phyloP scores from a whole-genome alignment of 2,329 filamentous ascomycete genomes.

The Aspergillus unguis region DNA sequence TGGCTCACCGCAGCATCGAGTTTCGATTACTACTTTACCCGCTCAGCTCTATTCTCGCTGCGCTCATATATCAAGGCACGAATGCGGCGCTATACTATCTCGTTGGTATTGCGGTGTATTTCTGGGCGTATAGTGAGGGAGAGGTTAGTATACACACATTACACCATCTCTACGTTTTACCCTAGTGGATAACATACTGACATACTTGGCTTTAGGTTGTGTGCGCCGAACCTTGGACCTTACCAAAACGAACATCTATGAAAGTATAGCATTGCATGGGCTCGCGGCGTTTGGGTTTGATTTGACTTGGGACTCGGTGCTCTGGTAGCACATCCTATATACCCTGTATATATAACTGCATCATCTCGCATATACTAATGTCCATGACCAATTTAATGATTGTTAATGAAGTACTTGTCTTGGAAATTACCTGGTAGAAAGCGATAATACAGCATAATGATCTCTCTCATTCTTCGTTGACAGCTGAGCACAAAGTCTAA shows the following conservation, averaged over 20 bases:
- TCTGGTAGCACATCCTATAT: conserved; percentile 4
- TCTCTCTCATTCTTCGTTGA: no score
- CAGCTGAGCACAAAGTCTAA: no score
- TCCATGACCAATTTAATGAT: neutral
- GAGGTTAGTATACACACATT: conserved; percentile 63
- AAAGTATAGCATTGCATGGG: conserved; percentile 26
- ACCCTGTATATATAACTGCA: conserved; percentile 1
- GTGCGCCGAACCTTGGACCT: conserved; percentile 66
- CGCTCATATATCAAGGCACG: conserved; percentile 85
- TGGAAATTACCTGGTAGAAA: no score
- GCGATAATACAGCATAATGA: no score
- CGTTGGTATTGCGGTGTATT: conserved; percentile 80
- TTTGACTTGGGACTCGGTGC: neutral
- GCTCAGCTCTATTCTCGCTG: conserved; percentile 67
- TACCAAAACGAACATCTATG: conserved; percentile 47
- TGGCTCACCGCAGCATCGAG: conserved; percentile 83
- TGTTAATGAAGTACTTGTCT: no score
- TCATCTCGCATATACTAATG: conserved; percentile 10
- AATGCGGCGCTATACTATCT: conserved; percentile 91
- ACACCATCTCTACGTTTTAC: neutral
- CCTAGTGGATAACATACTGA: neutral
- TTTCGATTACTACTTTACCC: conserved; percentile 79
- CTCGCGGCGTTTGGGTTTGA: neutral
- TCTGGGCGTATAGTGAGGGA: conserved; percentile 96
- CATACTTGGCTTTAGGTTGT: conserved; percentile 53